Evolutionary conservation across 2,329 filamentous ascomycete species (phyloP).

Genomic region (Arthroderma sp.): DNA sequence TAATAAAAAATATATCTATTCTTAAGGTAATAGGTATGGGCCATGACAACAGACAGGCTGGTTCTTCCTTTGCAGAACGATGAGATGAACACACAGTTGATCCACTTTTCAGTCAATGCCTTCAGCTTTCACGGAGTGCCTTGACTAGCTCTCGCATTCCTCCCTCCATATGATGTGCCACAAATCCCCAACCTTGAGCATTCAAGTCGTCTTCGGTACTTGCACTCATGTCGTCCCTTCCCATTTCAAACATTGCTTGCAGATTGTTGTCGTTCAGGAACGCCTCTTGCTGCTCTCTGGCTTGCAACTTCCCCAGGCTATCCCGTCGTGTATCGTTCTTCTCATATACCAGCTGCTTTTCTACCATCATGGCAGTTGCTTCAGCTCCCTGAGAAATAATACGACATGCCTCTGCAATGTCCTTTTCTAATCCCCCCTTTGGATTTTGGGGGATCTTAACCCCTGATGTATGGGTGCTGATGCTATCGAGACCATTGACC

Average conservation of each 20-base stretch:
- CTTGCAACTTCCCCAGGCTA: not conserved
- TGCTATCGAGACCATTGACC: conserved; percentile 9
- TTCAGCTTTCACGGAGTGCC: conserved; percentile 5
- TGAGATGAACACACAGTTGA: too few relatives aligned
- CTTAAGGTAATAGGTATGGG: not conserved
- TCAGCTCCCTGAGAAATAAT: conserved; percentile 13
- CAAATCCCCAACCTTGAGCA: conserved; percentile 14
- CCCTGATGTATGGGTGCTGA: conserved; percentile 7
- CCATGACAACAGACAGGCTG: too few relatives aligned
- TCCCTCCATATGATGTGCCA: conserved; percentile 13
- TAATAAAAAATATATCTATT: not conserved
- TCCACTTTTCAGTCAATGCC: too few relatives aligned
- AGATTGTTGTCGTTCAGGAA: conserved; percentile 14
- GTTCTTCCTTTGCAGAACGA: too few relatives aligned
- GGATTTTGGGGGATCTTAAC: conserved; percentile 9
- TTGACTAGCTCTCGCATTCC: conserved; percentile 13
- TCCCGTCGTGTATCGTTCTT: not conserved
- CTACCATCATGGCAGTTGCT: conserved; percentile 13
- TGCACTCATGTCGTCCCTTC: not conserved
- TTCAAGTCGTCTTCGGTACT: not conserved
- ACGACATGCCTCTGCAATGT: conserved; percentile 14
- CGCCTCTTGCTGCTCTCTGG: not conserved
- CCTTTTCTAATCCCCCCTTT: conserved; percentile 9
- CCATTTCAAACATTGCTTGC: conserved; percentile 17
- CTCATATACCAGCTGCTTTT: conserved; percentile 10